Evolutionary conservation across 1,284 basidiomycete species (phyloP), one percentile per base, ranked within the genome.

Genomic region (Leccinum pachyderme): DNA sequence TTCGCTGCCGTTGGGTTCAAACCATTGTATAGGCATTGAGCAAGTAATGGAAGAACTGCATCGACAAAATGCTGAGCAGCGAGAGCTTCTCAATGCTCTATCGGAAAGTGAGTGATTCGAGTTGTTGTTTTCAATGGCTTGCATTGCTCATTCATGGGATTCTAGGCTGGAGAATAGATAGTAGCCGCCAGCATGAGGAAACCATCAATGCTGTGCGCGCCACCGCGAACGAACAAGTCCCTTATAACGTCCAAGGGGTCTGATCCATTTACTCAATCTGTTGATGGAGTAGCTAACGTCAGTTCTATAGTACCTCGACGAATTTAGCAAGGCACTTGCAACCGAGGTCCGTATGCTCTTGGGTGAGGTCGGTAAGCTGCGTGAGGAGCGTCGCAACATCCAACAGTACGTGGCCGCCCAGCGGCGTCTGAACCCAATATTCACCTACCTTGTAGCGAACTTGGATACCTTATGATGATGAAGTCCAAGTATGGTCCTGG

Each of bases 281-380:
- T 28, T 39, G 39, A 24, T 29, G n/a, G 33, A 54, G 32, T 49
- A 22, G 50, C 50, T 57, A 55, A 65, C 8, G 48, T 53, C 31
- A 43, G 52, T 31, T 37, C 33, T 32, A 33, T 51, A 84, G 83
- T 90, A 90, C 64, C 76, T 91, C 18, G 87, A 90, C 59, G 87
- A 91, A 54, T 91, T 91, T 71, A 90, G 87, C 68, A 87, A 84
- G 66, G 85, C 88, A 2, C 72, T 91, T 45, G 87, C 89, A 5
- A 76, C 79, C n/a, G 89, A 91, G 71, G 88, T 91, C 6, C 81
- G 87, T 28, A 85, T 88, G 76, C 76, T 91, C 9, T 77, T 91
- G 7, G 81, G 77, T 33, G 89, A 91, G 73, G 89, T 91, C 27
- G 87, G 87, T 37, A 87, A 85, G 61, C 72, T 91, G 43, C 82